Evolutionary conservation across 164 flowering plant genomes (phyloP), one percentile per base, ranked within the genome.

Genomic region (Platanus orientalis): DNA sequence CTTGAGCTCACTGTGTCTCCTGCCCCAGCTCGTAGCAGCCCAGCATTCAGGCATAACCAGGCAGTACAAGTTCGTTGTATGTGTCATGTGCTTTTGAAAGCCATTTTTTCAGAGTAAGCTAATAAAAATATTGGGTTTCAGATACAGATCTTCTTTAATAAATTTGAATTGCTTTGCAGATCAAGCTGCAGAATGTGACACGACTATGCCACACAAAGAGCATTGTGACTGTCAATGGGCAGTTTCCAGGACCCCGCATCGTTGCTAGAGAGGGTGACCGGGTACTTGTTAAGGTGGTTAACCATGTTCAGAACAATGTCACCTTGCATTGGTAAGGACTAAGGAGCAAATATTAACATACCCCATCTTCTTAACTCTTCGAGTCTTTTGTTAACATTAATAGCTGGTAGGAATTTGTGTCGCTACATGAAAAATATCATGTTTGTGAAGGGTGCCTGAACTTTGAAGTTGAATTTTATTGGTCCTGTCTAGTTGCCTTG

Each of bases 261-360:
- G 70, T 79, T 0, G 86, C 88, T 0, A 74, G 88, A 42, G 95
- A 88, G 70, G 95, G 95, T 12, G 91, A 88, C 28, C 53, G 80
- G 19, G 74, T 88, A 4, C 48, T 83, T 0, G 69, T 88, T 56
- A 80, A 80, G 70, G 95, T 88, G 60, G 78, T 75, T 48, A 88
- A 84, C 68, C 76, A 84, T 62, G 83, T 85, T 21, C 75, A 65
- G 28, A 63, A 78, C 73, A 88, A 88, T 64, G 58, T 85, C 62
- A 63, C 79, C 55, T 54, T 82, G 14, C 89, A 88, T 50, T 82
- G 88, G 89, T 84, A 77, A 7, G 63, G n/a, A n/a, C n/a, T n/a
- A n/a, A n/a, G n/a, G n/a, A n/a, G n/a, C n/a, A n/a, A n/a, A n/a
- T n/a, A n/a, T n/a, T n/a, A n/a, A n/a, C n/a, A n/a, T n/a, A n/a